Base-by-base conservation (phyloP, 371 early-diverging fungal species). In the Rhizopus microsporus region DNA sequence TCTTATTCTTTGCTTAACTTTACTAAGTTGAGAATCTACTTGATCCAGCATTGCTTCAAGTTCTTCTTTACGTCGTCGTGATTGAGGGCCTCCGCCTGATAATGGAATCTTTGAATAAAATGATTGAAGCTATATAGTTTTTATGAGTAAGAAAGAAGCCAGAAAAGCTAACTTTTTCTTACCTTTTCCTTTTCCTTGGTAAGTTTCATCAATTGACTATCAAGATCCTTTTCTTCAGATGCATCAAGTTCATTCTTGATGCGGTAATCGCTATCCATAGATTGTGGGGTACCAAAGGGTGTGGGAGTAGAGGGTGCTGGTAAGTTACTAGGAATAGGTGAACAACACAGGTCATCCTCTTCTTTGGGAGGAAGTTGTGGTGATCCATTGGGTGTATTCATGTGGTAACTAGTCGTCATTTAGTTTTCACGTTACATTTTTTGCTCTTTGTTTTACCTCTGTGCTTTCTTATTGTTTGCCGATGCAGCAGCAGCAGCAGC, bases 21-120 rank as follows among this genome's bases (percentile, higher is more conserved):
- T 78, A 66, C 80, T 75, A 40, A 83, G 65, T 45, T 77, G 72
- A 10, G 73, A 63, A 68, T 80, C 83, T 1, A 80, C 77, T 43
- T 79, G 65, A 55, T 81, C 81, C 65, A 83, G 60, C 62, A 72
- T 71, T 23, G 74, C 73, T 59, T 83, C 83, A 29, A 83, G 45
- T 52, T 78, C 73, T 62, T 81, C 84, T 31, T 71, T 72, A 60
- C 80, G 78, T 49, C 69, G 56, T 17, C 84, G 71, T 39, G 77
- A 67, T 60, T 72, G 71, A 7, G 74, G 74, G 8, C 80, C 79
- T 10, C 79, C 80, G 7, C 80, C 84, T 1, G 71, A 63, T 23
- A 78, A 65, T 7, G 84, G 84, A 4, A 83, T 77, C 60, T 80
- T 80, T 30, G 73, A 71, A 59, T 81, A 69, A 43, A 67, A 68